Percentiles rank a stretch among this genome's conserved stretches.
These are phyloP conservation scores for Yarrowia hollandica DNA, from an alignment of 805 yeast genomes.

Conservation along the genomic window DNA sequence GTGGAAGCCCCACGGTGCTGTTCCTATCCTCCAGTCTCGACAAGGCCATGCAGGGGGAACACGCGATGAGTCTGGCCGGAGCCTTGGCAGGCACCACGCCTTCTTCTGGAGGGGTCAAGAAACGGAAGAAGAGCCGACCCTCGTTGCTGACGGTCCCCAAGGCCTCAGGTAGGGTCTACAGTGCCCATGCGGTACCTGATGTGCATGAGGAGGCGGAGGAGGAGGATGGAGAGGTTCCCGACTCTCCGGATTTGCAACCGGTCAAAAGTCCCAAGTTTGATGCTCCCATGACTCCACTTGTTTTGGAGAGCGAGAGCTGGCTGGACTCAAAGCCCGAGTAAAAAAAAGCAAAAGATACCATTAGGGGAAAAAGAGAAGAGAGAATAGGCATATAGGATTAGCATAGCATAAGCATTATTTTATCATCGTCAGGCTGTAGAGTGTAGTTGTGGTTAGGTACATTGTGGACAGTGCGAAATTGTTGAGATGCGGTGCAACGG, in stretches of 20 bases:
- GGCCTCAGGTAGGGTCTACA: not conserved
- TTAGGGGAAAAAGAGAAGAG: not conserved
- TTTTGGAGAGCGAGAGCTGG: slow-evolving; percentile 16
- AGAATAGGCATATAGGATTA: not conserved
- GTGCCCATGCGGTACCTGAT: slow-evolving; percentile 5
- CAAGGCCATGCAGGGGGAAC: slow-evolving; percentile 20
- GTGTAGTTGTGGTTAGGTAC: too few relatives aligned
- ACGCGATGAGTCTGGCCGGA: slow-evolving; percentile 12
- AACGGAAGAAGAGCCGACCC: slow-evolving; percentile 20
- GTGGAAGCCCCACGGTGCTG: slow-evolving; percentile 27
- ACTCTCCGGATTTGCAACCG: slow-evolving; percentile 23
- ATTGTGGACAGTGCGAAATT: too few relatives aligned
- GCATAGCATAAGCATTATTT: slow-evolving; percentile 15
- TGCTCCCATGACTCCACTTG: slow-evolving; percentile 23
- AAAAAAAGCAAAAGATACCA: too few relatives aligned
- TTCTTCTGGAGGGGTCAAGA: slow-evolving; percentile 17
- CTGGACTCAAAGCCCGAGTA: not conserved
- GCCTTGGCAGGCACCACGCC: not conserved
- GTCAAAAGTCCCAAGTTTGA: slow-evolving; percentile 26
- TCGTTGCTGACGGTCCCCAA: slow-evolving; percentile 10
- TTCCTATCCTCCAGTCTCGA: slow-evolving; percentile 19
- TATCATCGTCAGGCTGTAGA: too few relatives aligned
- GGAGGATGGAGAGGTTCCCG: slow-evolving; percentile 10
- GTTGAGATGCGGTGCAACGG: too few relatives aligned
- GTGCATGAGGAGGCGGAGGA: slow-evolving; percentile 23